Evolutionary conservation across 1,139 yeast genomes (phyloP), one percentile per base, ranked within the genome.

Genomic region (Pichia sp.): DNA sequence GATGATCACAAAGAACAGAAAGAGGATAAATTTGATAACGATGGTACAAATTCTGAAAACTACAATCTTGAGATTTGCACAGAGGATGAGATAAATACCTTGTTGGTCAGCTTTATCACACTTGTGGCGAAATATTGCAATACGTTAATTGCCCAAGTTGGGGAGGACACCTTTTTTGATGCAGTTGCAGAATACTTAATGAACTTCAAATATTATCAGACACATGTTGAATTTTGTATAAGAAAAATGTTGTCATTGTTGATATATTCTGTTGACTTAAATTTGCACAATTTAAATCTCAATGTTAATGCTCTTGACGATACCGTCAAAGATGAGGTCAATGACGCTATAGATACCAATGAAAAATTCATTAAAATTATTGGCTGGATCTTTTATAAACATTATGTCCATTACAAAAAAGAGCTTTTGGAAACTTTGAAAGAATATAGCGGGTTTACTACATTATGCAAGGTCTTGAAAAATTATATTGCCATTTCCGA

Each of bases 321-420:
- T 8, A 59, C 59, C 19, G 34, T 62, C 5, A 58, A 55, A 46
- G 60, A 54, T 2, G 60, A 62, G 19, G 59, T 67, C 7, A 59
- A 62, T 15, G 47, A 49, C 1, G 44, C 47, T 11, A 60, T 69
- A n/a, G 54, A 49, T 2, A 49, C 50, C 1, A 68, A 69, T 52
- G 68, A 67, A 46, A 65, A 62, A 45, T 54, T 69, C 51, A 61
- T 68, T 16, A 64, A 62, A 42, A 57, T 60, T 5, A 73, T 80
- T 15, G 80, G 84, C 8, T 80, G 80, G 61, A 70, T 82, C 5
- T 62, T 83, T 31, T 66, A 79, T 40, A 69, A 77, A 51, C 81
- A 80, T 57, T 79, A 80, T 40, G 74, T 76, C 51, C 61, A 69
- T 36, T 74, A 80, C 57, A 62, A 72, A 29, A 63, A 54, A 1